Percentiles rank a stretch among this genome's conserved stretches.
These are phyloP conservation scores for Herpomyces periplanetae DNA, from an alignment of 2,329 filamentous ascomycete species.

Conservation along the genomic window DNA sequence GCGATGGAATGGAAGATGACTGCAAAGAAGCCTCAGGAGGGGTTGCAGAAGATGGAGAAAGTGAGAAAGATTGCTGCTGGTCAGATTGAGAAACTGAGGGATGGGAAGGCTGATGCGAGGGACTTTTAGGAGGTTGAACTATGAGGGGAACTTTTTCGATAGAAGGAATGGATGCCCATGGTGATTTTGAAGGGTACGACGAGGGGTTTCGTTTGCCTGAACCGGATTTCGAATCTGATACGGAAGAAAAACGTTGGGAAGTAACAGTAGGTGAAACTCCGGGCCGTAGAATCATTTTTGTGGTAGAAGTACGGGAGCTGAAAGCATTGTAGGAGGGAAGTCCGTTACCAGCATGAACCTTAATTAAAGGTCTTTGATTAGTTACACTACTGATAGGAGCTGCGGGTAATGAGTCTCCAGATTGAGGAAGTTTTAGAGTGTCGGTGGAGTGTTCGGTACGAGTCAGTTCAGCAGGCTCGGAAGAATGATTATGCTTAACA, in stretches of 20 bases:
- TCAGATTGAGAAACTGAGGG: conserved; percentile 16
- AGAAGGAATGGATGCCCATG: conserved; percentile 56
- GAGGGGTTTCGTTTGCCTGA: conserved; percentile 20
- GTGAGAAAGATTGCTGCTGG: conserved; percentile 14
- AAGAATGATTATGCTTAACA: too few species aligned
- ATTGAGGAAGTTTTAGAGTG: too few species aligned
- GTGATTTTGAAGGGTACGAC: conserved; percentile 38
- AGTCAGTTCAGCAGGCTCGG: too few species aligned
- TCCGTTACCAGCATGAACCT: too few species aligned
- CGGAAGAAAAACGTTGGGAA: conserved; percentile 5
- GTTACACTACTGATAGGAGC: too few species aligned
- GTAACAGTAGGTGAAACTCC: conserved; percentile 8
- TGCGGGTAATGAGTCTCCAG: too few species aligned
- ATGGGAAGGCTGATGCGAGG: conserved; percentile 7
- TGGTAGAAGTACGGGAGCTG: too few species aligned
- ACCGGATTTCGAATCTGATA: conserved; percentile 17
- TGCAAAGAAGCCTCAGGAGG: conserved; percentile 58
- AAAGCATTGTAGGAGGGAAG: too few species aligned
- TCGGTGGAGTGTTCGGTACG: too few species aligned
- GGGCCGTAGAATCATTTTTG: conserved; percentile 13
- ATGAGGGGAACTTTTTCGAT: conserved; percentile 25
- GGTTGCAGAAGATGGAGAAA: conserved; percentile 12
- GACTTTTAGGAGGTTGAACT: conserved; percentile 4
- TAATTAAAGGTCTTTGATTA: too few species aligned
- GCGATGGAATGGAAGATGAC: too few species aligned